Conservation (phyloP, 345 rosid species). For the Eucalyptus marginata region DNA sequence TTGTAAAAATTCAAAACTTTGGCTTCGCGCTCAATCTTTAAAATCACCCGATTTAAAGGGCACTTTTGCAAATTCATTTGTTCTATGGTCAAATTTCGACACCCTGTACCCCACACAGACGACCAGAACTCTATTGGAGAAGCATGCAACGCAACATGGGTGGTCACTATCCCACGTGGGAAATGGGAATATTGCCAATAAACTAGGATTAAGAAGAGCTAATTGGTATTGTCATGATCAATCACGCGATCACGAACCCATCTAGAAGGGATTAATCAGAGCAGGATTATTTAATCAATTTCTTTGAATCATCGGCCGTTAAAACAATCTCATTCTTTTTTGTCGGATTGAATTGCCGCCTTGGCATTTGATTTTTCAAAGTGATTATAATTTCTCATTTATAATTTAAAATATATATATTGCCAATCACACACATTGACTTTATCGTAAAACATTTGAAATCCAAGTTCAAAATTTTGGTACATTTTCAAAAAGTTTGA, state of each 20-base stretch:
- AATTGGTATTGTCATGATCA: neutral
- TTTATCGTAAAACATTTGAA: neutral
- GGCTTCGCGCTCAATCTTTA: neutral
- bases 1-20: neutral
- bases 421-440: neutral
- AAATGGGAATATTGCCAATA: neutral
- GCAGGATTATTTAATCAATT: neutral
- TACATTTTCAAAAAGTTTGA: neutral
- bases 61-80: neutral
- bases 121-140: neutral
- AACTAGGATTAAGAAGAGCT: neutral
- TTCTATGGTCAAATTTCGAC: neutral
- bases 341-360: accelerated
- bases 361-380: accelerated
- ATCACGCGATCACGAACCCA: neutral
- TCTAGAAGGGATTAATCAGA: neutral
- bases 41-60: neutral
- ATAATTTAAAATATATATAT: neutral
- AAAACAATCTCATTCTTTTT: accelerated
- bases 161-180: neutral
- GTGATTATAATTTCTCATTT: accelerated
- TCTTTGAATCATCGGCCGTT: neutral
- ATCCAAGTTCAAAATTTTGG: neutral
- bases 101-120: accelerated
- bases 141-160: neutral